phyloP scores from a whole-genome alignment of 1,284 basidiomycete genomes.

The Cutaneotrichosporon cutaneum region DNA sequence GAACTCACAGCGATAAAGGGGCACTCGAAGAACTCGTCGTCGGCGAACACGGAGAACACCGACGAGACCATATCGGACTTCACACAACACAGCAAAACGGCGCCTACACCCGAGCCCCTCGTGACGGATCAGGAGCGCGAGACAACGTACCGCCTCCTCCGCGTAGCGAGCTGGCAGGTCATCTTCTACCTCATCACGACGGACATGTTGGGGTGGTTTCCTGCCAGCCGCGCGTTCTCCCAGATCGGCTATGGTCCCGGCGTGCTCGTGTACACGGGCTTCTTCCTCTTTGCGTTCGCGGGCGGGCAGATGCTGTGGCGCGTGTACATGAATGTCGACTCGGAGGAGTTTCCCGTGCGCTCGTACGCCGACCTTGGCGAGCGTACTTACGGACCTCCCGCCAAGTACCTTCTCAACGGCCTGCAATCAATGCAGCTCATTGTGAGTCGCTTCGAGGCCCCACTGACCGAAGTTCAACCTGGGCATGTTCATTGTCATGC shows the following conservation, averaged over 20 bases:
- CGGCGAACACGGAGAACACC: background rate
- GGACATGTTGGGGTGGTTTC: slow-evolving; percentile 46
- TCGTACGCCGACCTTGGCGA: slow-evolving; percentile 26
- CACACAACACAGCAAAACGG: background rate
- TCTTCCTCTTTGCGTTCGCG: slow-evolving; percentile 21
- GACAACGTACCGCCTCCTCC: slow-evolving; percentile 17
- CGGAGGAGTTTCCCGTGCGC: slow-evolving; percentile 21
- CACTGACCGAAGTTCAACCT: slow-evolving; percentile 18
- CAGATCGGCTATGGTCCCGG: slow-evolving; percentile 34
- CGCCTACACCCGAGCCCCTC: background rate
- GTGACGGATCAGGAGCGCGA: slow-evolving; percentile 4
- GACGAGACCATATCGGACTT: background rate
- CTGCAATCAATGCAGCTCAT: slow-evolving; percentile 19
- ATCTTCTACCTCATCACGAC: slow-evolving; percentile 24
- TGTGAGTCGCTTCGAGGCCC: background rate
- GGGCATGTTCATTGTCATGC: slow-evolving; percentile 15
- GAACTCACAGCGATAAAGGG: background rate
- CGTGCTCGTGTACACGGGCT: slow-evolving; percentile 26
- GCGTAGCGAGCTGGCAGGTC: slow-evolving; percentile 21
- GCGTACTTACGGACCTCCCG: slow-evolving; percentile 17
- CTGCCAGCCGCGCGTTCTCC: slow-evolving; percentile 40
- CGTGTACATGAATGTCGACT: slow-evolving; percentile 24
- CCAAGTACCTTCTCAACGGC: slow-evolving; percentile 17
- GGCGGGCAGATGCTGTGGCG: slow-evolving; percentile 25
- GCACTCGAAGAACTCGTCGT: background rate